Conservation (phyloP, 208 protist species). For the Wallacemonas rigidus region DNA sequence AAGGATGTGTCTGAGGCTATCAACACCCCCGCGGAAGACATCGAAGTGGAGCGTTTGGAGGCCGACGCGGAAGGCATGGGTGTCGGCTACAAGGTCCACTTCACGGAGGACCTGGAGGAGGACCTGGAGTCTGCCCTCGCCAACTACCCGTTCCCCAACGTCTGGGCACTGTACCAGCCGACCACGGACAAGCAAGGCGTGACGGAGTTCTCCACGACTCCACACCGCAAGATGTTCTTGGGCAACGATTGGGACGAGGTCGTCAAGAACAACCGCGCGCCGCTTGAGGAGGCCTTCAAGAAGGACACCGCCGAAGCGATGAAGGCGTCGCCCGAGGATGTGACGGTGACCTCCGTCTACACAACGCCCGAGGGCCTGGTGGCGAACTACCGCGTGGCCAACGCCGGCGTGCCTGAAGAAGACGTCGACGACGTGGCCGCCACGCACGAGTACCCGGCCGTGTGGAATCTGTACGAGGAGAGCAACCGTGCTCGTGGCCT, state of each 20-base stretch:
- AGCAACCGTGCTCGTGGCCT: not conserved
- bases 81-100: constrained; percentile 40
- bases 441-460: constrained; percentile 15
- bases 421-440: not conserved
- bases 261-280: constrained; percentile 15
- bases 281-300: constrained; percentile 34
- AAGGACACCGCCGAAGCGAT: constrained; percentile 34
- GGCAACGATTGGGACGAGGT: constrained; percentile 25
- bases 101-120: constrained; percentile 19
- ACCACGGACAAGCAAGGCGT: constrained; percentile 2
- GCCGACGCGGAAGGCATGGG: constrained; percentile 23
- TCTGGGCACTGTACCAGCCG: constrained; percentile 33
- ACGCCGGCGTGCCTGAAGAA: constrained; percentile 1
- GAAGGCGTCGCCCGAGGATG: constrained; percentile 10
- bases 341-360: constrained; percentile 26
- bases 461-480: constrained; percentile 16
- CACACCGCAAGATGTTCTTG: constrained; percentile 27
- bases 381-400: constrained; percentile 31
- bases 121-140: constrained; percentile 15
- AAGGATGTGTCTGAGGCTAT: constrained; percentile 41
- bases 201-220: constrained; percentile 18
- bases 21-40: constrained; percentile 30
- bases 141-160: constrained; percentile 30
- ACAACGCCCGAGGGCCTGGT: constrained; percentile 18
- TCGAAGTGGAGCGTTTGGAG: constrained; percentile 31